Conservation (phyloP, 345 rosid genomes). For the Hirschfeldia incana region DNA sequence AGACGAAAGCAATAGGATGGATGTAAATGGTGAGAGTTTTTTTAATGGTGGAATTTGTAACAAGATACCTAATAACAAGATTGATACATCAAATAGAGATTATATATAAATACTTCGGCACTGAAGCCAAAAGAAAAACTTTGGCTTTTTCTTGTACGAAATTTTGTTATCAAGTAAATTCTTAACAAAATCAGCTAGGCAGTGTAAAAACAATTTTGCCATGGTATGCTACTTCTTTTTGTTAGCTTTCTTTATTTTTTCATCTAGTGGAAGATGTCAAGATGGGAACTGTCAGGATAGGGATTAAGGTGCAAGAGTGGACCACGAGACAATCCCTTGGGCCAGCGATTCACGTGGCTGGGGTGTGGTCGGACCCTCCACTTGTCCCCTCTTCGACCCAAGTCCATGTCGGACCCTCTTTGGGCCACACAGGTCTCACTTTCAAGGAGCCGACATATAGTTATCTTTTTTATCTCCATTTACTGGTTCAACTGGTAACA, state of each 20-base stretch:
- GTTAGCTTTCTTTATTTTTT: background rate
- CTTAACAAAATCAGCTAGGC: background rate
- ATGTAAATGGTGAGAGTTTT: constrained; percentile 16
- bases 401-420: constrained; percentile 28
- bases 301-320: constrained; percentile 33
- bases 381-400: constrained; percentile 32
- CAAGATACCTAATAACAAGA: background rate
- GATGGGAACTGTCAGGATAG: constrained; percentile 32
- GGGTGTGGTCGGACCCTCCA: constrained; percentile 46
- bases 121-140: background rate
- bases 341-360: constrained; percentile 55
- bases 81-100: background rate
- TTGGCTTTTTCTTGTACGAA: background rate
- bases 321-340: constrained; percentile 45
- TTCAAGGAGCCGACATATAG: constrained; percentile 16
- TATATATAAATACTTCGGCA: background rate
- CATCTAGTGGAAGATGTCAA: constrained; percentile 30
- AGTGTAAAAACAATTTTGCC: background rate
- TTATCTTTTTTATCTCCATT: constrained; percentile 16
- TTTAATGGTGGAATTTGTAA: background rate
- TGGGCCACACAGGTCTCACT: constrained; percentile 31
- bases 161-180: background rate
- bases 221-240: constrained; percentile 14
- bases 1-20: constrained; percentile 18
- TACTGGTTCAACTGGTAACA: constrained; percentile 27